A percentile compares a stretch with the other conserved stretches of the same genome.
Conservation (phyloP, 129 eudicot genomes). For the Ambrosia artemisiifolia region DNA sequence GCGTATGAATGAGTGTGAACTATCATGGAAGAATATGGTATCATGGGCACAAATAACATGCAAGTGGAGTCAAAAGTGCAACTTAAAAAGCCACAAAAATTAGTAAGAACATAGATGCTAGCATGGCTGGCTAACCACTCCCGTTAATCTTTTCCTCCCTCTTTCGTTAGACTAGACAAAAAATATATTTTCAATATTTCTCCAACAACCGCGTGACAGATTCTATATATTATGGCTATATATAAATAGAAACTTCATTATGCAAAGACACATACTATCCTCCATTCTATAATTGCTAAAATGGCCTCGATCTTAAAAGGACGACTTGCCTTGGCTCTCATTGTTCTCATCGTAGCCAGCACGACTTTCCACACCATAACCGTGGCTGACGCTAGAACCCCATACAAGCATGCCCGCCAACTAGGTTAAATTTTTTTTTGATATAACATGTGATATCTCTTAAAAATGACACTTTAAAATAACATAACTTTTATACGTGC, state of each 20-base stretch:
- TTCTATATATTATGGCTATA: slow-evolving; percentile 1
- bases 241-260: slow-evolving; percentile 16
- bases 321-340: slow-evolving; percentile 21
- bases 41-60: not conserved
- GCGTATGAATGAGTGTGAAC: too few species aligned
- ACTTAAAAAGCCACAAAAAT: not conserved
- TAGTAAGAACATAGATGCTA: slow-evolving; percentile 8
- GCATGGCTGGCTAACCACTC: not conserved
- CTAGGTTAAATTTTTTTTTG: slow-evolving; percentile 21
- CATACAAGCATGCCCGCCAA: slow-evolving; percentile 17
- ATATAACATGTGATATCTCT: not conserved
- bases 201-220: not conserved
- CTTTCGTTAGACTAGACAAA: not conserved
- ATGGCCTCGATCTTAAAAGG: slow-evolving; percentile 14
- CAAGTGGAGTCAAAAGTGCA: not conserved
- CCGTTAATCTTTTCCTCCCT: slow-evolving; percentile 10
- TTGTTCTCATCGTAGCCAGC: slow-evolving; percentile 9
- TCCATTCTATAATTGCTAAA: not conserved
- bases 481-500: not conserved
- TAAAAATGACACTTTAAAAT: not conserved
- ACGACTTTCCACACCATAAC: slow-evolving; percentile 1
- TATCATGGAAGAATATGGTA: not conserved
- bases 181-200: not conserved
- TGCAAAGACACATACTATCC: not conserved
- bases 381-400: slow-evolving; percentile 14